A percentile compares a stretch with the other conserved stretches of the same genome.
These are phyloP conservation scores for Magnolia sinica DNA, from an alignment of 164 flowering plant species.

Conservation along the genomic window DNA sequence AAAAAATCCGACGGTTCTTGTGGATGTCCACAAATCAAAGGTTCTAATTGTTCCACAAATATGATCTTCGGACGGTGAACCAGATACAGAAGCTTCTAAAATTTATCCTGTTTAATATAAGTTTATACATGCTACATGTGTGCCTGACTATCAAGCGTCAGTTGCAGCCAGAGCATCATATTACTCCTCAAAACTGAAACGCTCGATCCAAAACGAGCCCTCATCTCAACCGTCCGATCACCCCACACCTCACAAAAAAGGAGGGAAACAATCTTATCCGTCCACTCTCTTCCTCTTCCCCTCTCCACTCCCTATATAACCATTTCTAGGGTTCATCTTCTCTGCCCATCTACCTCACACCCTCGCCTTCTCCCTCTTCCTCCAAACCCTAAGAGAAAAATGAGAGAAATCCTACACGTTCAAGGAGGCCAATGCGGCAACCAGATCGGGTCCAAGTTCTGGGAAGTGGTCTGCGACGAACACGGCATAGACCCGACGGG, in stretches of 20 bases:
- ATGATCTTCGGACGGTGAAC: no score
- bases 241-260: neutral
- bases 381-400: slow-evolving; percentile 12
- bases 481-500: slow-evolving; percentile 51
- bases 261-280: neutral
- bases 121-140: no score
- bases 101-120: no score
- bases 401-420: slow-evolving; percentile 52
- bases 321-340: neutral
- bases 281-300: neutral
- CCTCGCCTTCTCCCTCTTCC: neutral
- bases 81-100: no score
- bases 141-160: no score
- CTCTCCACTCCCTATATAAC: neutral
- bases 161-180: no score
- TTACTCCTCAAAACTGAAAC: no score
- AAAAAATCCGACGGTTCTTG: no score
- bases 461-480: slow-evolving; percentile 42
- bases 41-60: no score
- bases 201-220: neutral
- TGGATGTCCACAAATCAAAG: no score
- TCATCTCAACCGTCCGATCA: slow-evolving; percentile 5
- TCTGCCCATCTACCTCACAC: neutral
- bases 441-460: slow-evolving; percentile 53
- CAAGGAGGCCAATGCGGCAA: slow-evolving; percentile 58